Conservation (phyloP, 345 rosid species). For the Corymbia maculata region DNA sequence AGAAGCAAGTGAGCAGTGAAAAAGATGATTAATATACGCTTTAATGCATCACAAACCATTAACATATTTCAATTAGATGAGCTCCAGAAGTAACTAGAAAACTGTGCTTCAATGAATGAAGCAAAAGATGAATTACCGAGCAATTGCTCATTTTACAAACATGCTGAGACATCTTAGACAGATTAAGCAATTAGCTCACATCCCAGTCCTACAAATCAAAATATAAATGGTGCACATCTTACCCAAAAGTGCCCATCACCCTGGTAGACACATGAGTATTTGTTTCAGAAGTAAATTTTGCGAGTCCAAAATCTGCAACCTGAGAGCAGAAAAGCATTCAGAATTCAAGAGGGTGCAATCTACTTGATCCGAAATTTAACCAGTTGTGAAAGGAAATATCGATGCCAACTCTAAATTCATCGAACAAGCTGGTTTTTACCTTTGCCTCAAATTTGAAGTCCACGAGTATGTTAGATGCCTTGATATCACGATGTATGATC, state of each 20-base stretch:
- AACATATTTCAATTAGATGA: background rate
- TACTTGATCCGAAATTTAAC: background rate
- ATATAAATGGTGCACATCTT: background rate
- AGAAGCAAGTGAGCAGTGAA: background rate
- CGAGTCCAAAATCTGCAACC: conserved; percentile 98
- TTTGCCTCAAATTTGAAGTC: conserved; percentile 87
- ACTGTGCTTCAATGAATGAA: background rate
- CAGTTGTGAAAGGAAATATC: background rate
- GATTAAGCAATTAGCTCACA: background rate
- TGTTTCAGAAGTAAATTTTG: conserved; percentile 65
- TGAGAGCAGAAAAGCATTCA: conserved; percentile 3
- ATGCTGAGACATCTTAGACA: background rate
- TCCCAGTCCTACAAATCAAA: background rate
- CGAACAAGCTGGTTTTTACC: conserved; percentile 20
- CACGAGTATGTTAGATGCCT: conserved; percentile 75
- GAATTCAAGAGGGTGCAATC: background rate
- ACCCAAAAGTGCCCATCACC: conserved; percentile 99
- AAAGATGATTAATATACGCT: background rate
- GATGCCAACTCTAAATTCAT: background rate
- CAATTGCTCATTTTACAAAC: background rate
- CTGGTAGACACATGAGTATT: conserved; percentile 95
- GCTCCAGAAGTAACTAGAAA: background rate
- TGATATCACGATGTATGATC: conserved; percentile 93
- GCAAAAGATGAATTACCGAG: background rate
- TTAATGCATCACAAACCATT: background rate